phyloP scores from a whole-genome alignment of 75 land plant genomes.

The Pinus albicaulis region DNA sequence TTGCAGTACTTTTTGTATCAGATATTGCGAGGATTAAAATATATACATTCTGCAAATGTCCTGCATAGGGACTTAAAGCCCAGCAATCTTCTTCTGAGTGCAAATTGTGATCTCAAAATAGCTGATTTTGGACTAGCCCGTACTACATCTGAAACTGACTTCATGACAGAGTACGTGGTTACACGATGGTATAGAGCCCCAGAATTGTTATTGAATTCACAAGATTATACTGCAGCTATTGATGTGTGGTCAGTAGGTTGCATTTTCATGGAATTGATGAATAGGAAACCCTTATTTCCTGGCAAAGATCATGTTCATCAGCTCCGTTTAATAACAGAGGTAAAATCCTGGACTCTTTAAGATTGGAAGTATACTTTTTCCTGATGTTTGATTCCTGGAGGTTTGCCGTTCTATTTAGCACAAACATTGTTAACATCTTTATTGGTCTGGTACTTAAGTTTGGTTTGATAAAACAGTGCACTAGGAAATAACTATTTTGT shows the following conservation, averaged over 20 bases:
- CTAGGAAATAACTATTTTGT: no score
- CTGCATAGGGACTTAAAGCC: constrained; percentile 93
- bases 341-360: constrained; percentile 9
- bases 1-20: constrained; percentile 85
- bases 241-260: constrained; percentile 99
- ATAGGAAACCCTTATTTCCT: constrained; percentile 78
- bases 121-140: constrained; percentile 97
- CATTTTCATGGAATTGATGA: constrained; percentile 93
- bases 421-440: neutral
- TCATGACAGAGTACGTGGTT: constrained; percentile 97
- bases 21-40: constrained; percentile 87
- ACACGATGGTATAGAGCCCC: constrained; percentile 99
- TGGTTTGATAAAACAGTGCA: no score
- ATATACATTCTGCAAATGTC: constrained; percentile 85
- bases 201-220: constrained; percentile 78
- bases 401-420: no score
- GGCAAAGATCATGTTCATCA: constrained; percentile 96
- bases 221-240: constrained; percentile 95
- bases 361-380: no score
- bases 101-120: constrained; percentile 95
- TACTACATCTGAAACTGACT: constrained; percentile 75
- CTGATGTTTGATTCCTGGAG: no score
- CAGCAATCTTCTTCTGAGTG: constrained; percentile 86
- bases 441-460: neutral
- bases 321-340: constrained; percentile 84